phyloP scores from a whole-genome alignment of 176 grass and related monocot species.

The Ensete ventricosum region DNA sequence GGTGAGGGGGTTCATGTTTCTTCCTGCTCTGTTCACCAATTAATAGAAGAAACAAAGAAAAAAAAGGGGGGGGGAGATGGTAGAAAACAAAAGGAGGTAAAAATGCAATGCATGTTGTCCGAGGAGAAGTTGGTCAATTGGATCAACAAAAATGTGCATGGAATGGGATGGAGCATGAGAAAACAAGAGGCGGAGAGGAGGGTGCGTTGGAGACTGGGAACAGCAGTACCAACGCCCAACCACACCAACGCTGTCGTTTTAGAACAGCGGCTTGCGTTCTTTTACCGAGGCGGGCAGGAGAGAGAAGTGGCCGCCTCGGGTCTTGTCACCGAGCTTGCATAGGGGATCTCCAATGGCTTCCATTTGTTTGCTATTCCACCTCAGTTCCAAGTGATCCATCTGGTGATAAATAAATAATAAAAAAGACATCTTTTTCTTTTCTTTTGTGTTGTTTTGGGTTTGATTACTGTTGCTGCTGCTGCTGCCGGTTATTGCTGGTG shows the following conservation, averaged over 20 bases:
- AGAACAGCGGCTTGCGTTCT: background rate
- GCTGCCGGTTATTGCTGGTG: background rate
- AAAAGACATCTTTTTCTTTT: background rate
- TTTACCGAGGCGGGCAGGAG: slow-evolving; percentile 4
- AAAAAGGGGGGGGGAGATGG: too few relatives aligned
- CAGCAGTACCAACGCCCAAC: slow-evolving; percentile 8
- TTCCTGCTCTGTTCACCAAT: too few relatives aligned
- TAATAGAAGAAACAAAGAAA: too few relatives aligned
- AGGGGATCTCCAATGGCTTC: slow-evolving; percentile 1
- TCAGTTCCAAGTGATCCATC: too few relatives aligned
- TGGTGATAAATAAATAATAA: too few relatives aligned
- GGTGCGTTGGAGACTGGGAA: slow-evolving; percentile 4
- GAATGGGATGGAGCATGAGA: background rate
- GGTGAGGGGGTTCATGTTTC: too few relatives aligned
- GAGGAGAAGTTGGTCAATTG: too few relatives aligned
- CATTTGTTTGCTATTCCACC: background rate
- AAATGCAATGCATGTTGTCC: too few relatives aligned
- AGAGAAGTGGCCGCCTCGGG: slow-evolving; percentile 11
- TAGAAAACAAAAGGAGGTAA: too few relatives aligned
- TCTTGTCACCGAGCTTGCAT: background rate
- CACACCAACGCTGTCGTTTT: slow-evolving; percentile 9
- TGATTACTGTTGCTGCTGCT: background rate
- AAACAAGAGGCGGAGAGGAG: background rate
- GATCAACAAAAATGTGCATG: too few relatives aligned
- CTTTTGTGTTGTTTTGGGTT: background rate